Percentiles rank a stretch among this genome's conserved stretches.
These are phyloP conservation scores for Hyaloscypha bicolor DNA, from an alignment of 495 filamentous ascomycete genomes.

Conservation along the genomic window DNA sequence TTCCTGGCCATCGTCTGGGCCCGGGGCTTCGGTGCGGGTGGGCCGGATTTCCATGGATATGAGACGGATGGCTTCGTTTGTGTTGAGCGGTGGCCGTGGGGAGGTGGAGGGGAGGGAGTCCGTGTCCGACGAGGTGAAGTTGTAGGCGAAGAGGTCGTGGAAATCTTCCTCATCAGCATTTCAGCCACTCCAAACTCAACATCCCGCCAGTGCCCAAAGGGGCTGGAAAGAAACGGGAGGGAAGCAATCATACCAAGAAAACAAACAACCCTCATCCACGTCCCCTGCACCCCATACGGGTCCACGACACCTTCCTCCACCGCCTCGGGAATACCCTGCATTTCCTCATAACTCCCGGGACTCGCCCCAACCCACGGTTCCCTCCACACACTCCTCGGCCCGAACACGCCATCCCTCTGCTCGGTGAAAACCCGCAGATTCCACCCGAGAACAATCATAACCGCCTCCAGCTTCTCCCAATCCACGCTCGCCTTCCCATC, in stretches of 20 bases:
- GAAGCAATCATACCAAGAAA: constrained; percentile 39
- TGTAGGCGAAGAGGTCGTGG: constrained; percentile 63
- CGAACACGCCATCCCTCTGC: constrained; percentile 40
- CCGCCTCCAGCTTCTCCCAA: constrained; percentile 71
- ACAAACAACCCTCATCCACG: constrained; percentile 53
- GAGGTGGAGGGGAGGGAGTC: constrained; percentile 36
- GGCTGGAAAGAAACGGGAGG: neutral
- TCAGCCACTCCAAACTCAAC: neutral
- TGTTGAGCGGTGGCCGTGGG: constrained; percentile 51
- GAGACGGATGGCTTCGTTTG: constrained; percentile 62
- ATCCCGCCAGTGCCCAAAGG: too few relatives aligned
- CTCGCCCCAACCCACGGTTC: constrained; percentile 55
- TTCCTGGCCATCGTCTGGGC: constrained; percentile 48
- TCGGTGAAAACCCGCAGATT: constrained; percentile 53
- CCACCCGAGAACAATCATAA: constrained; percentile 59
- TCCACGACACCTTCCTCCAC: constrained; percentile 49
- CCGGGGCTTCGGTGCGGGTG: constrained; percentile 52
- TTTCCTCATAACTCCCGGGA: constrained; percentile 45
- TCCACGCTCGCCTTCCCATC: constrained; percentile 57
- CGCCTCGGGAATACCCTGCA: constrained; percentile 29
- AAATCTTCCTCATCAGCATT: constrained; percentile 46
- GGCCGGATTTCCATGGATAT: constrained; percentile 63
- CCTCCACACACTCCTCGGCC: constrained; percentile 42
- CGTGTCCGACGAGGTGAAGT: constrained; percentile 45
- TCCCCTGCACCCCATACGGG: constrained; percentile 62